These are phyloP conservation scores for Sclerotinia minor DNA, from an alignment of 2,329 filamentous ascomycete species.

Conservation along the genomic window DNA sequence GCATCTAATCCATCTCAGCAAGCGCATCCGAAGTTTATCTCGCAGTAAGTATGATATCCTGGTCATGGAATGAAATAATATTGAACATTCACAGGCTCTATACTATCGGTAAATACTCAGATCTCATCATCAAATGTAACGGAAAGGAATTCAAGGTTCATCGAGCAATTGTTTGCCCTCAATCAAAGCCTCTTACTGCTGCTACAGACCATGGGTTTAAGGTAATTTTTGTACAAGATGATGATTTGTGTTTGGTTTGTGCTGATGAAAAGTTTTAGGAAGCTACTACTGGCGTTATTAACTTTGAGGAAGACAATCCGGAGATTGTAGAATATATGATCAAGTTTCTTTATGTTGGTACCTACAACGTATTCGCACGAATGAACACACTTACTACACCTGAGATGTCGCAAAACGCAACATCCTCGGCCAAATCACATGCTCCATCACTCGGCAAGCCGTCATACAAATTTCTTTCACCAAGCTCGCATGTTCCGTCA, in stretches of 20 bases:
- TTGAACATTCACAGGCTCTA: slow-evolving; percentile 15
- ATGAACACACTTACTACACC: slow-evolving; percentile 15
- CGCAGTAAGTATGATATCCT: slow-evolving; percentile 1
- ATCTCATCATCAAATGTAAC: slow-evolving; percentile 31
- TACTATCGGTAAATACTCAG: slow-evolving; percentile 26
- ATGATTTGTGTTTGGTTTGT: neutral
- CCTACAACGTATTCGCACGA: slow-evolving; percentile 14
- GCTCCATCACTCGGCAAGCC: neutral
- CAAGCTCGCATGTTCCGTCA: too few relatives aligned
- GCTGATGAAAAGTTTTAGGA: slow-evolving; percentile 20
- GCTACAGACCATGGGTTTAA: slow-evolving; percentile 28
- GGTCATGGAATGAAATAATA: neutral
- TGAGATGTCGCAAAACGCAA: neutral
- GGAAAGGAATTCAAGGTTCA: slow-evolving; percentile 31
- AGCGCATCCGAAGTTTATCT: neutral
- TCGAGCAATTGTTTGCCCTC: slow-evolving; percentile 30
- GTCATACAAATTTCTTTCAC: too few relatives aligned
- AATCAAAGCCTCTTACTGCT: slow-evolving; percentile 30
- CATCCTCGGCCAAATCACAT: neutral
- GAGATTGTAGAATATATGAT: slow-evolving; percentile 26
- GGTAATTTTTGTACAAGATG: neutral
- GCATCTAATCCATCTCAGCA: neutral
- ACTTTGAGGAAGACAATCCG: slow-evolving; percentile 26
- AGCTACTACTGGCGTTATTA: slow-evolving; percentile 18
- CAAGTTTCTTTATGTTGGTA: slow-evolving; percentile 20